phyloP scores from a whole-genome alignment of 1,284 basidiomycete genomes.

The Anthracocystis panici-leucophaei region DNA sequence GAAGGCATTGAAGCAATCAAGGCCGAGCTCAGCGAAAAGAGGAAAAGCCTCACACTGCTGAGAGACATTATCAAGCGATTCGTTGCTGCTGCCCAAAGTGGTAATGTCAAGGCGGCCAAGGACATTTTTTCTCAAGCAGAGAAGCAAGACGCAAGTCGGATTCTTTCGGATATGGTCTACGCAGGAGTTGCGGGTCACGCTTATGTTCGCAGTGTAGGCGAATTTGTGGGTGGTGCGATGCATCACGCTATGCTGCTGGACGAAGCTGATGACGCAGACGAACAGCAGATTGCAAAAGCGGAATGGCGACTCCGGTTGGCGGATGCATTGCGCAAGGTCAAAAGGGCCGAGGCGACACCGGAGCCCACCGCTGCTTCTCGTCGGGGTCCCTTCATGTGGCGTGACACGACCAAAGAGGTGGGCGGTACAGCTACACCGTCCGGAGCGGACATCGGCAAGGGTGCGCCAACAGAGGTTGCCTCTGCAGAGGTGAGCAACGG shows the following conservation, averaged over 20 bases:
- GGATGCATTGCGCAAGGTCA: conserved; percentile 24
- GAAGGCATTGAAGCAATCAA: conserved; percentile 29
- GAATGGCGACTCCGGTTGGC: conserved; percentile 16
- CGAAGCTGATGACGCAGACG: conserved; percentile 34
- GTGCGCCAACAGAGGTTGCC: not conserved
- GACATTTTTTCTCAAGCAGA: conserved; percentile 26
- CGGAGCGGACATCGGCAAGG: not conserved
- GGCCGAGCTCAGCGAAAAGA: conserved; percentile 16
- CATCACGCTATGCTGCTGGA: conserved; percentile 38
- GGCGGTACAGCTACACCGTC: conserved; percentile 27
- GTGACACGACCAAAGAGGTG: conserved; percentile 37
- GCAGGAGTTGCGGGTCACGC: conserved; percentile 48
- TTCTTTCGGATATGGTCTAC: conserved; percentile 53
- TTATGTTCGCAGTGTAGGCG: conserved; percentile 54
- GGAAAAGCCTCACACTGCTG: conserved; percentile 10
- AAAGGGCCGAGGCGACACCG: conserved; percentile 15
- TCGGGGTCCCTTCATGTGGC: conserved; percentile 49
- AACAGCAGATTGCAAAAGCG: conserved; percentile 25
- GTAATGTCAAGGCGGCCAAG: conserved; percentile 14
- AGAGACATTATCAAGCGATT: conserved; percentile 13
- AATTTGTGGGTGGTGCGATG: conserved; percentile 55
- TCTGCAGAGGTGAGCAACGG: conserved; percentile 14
- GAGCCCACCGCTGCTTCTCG: conserved; percentile 36
- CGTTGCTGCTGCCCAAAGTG: conserved; percentile 16
- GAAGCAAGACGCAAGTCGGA: conserved; percentile 34